phyloP scores from a whole-genome alignment of 192 early-diverging fungal genomes.

The Coemansia sp. region DNA sequence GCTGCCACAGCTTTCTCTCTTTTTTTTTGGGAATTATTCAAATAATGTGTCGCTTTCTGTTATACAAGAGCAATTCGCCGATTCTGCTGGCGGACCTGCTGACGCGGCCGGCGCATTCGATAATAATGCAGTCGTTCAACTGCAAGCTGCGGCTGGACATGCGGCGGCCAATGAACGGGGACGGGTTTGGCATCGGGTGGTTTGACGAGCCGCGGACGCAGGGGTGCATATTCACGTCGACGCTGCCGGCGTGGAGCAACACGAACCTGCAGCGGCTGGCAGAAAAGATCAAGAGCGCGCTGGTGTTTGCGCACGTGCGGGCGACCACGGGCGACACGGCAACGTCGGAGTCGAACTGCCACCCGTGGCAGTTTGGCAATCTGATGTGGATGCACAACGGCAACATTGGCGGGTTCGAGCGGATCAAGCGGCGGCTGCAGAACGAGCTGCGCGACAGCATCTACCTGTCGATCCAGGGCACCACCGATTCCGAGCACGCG shows the following conservation, averaged over 20 bases:
- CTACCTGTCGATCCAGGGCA: constrained; percentile 69
- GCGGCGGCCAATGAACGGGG: constrained; percentile 68
- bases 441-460: constrained; percentile 64
- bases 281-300: constrained; percentile 67
- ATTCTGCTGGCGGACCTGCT: constrained; percentile 71
- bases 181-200: constrained; percentile 77
- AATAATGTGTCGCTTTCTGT: constrained; percentile 55
- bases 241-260: constrained; percentile 81
- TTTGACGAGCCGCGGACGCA: constrained; percentile 63
- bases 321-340: constrained; percentile 69
- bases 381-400: constrained; percentile 87
- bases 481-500: constrained; percentile 77
- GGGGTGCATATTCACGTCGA: constrained; percentile 77
- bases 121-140: constrained; percentile 79
- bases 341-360: constrained; percentile 75
- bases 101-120: constrained; percentile 72
- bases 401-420: constrained; percentile 60
- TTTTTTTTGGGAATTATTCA: neutral
- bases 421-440: constrained; percentile 69
- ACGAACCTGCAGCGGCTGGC: constrained; percentile 70
- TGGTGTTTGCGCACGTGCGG: constrained; percentile 79
- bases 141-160: constrained; percentile 66
- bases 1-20: neutral
- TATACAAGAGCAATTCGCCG: constrained; percentile 76
- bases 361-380: constrained; percentile 61